Evolutionary conservation across 257 asterid species (phyloP), one percentile per base, ranked within the genome.

Genomic region (Rhazya stricta): DNA sequence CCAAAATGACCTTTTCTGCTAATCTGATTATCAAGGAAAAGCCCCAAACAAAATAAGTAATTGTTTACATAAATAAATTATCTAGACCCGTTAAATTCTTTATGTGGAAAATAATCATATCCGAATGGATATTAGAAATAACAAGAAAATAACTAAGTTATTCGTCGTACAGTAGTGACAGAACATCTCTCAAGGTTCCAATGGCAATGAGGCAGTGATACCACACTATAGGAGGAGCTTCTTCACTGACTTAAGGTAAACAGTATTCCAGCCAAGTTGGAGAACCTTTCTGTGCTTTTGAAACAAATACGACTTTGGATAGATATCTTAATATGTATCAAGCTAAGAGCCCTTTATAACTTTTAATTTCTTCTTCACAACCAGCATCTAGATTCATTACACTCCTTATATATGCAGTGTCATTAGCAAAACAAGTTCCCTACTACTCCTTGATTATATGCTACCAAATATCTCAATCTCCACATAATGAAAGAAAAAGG

Each of bases 1-100:
- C 92, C 45, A 94, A 80, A 69, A 88, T 80, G 68, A 73, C 80
- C 75, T 82, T 90, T 84, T 94, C 97, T 45, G 99, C 97, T 79
- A 94, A 86, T 77, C 99, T 94, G 88, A 70, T 72, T 69, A 74
- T 37, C 67, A 77, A 67, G 79, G 60, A 79, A 74, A 79, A 75
- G 9, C 48, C 29, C 27, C 73, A 56, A 79, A 61, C 74, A 53
- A 45, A 63, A 68, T 25, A 66, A 72, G 73, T 30, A 76, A 42
- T 39, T 68, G 3, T 27, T 37, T 39, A 48, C 16, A 30, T 16
- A 69, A 30, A 46, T 4, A 76, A 69, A 67, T 11, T 46, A 5
- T 36, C 23, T 60, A 21, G 27, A 41, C 19, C 19, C 16, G 2
- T 53, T 23, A 74, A 37, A 54, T 53, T 50, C 32, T 19, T 71